Evolutionary conservation across 257 asterid species (phyloP).

Genomic region (Fraxinus excelsior): DNA sequence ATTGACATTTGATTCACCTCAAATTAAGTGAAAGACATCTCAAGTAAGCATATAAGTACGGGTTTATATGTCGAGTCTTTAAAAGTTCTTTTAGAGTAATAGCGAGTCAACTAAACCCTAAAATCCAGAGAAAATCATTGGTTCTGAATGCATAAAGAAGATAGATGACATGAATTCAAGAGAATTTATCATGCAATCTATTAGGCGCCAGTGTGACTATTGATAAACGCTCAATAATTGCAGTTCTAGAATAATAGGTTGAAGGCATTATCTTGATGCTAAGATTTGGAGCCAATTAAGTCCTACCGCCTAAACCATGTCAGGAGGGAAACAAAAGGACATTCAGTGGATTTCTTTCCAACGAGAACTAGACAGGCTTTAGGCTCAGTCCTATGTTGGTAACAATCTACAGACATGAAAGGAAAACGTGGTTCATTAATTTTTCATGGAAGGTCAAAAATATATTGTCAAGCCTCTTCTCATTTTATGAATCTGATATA

Average conservation of each 20-base stretch:
- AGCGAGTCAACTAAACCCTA: not conserved
- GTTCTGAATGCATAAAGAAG: not conserved
- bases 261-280: not conserved
- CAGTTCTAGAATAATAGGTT: not conserved
- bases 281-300: not conserved
- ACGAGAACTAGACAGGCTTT: not conserved
- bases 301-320: not conserved
- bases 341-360: not conserved
- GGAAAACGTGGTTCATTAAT: not conserved
- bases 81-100: not conserved
- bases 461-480: not conserved
- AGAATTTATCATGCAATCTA: not conserved
- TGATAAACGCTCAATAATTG: not conserved
- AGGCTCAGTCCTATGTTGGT: not conserved
- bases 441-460: not conserved
- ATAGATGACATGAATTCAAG: not conserved
- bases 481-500: no score
- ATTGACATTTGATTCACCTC: not conserved
- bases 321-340: not conserved
- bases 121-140: not conserved
- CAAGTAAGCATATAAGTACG: not conserved
- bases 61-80: not conserved
- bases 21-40: no score
- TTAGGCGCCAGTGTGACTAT: not conserved
- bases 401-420: not conserved